These are phyloP conservation scores for Gillenia trifoliata DNA, from an alignment of 306 rosid species.

Conservation along the genomic window DNA sequence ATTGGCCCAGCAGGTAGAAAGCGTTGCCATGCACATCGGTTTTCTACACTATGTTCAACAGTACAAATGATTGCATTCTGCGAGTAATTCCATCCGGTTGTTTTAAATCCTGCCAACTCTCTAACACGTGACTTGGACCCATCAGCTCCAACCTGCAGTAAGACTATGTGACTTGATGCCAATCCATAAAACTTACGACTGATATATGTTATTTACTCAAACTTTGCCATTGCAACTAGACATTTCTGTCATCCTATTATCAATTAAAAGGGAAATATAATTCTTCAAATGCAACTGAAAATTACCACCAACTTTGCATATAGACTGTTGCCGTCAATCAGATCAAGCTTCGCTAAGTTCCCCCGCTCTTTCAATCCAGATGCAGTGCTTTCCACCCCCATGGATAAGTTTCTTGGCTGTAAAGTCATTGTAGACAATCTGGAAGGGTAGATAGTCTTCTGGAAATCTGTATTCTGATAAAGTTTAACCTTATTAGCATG, in stretches of 20 bases:
- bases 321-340: constrained; percentile 72
- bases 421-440: constrained; percentile 57
- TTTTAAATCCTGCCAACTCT: constrained; percentile 73
- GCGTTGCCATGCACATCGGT: constrained; percentile 84
- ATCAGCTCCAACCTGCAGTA: constrained; percentile 85
- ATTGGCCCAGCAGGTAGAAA: constrained; percentile 90
- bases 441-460: constrained; percentile 56
- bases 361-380: constrained; percentile 39
- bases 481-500: constrained; percentile 29
- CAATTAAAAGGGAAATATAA: not conserved
- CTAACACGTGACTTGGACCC: constrained; percentile 88
- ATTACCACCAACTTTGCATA: constrained; percentile 91
- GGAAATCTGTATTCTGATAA: constrained; percentile 63
- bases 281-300: constrained; percentile 13
- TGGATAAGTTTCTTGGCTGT: constrained; percentile 38
- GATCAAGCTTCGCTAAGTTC: constrained; percentile 62
- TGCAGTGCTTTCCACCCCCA: constrained; percentile 26
- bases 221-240: not conserved
- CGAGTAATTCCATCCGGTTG: constrained; percentile 90
- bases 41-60: constrained; percentile 64
- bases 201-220: constrained; percentile 10
- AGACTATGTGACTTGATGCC: constrained; percentile 15
- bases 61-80: constrained; percentile 93
- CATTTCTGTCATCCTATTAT: not conserved
- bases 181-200: constrained; percentile 9